These are phyloP conservation scores for Gracilariopsis chorda DNA, from an alignment of 23 red algal species.

Conservation along the genomic window DNA sequence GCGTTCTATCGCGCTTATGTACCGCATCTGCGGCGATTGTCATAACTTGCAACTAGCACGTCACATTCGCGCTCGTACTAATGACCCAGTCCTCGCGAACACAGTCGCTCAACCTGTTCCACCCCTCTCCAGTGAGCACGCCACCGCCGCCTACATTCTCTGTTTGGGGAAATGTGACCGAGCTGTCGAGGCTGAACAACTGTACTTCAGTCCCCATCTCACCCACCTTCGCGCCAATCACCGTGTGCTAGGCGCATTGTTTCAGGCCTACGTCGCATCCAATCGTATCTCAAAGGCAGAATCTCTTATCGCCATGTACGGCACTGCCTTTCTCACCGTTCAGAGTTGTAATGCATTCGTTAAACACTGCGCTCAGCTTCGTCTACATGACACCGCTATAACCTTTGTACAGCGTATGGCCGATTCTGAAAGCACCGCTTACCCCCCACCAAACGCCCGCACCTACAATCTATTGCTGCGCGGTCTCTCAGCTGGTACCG, in stretches of 20 bases:
- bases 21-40: slow-evolving; percentile 42
- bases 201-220: slow-evolving; percentile 24
- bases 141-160: slow-evolving; percentile 42
- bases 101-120: not conserved
- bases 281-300: slow-evolving; percentile 47
- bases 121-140: not conserved
- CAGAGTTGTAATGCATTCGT: slow-evolving; percentile 48
- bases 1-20: slow-evolving; percentile 25
- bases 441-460: slow-evolving; percentile 24
- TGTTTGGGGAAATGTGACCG: slow-evolving; percentile 51
- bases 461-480: slow-evolving; percentile 61
- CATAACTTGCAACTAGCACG: not conserved
- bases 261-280: slow-evolving; percentile 33
- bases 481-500: slow-evolving; percentile 30
- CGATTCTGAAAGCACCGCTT: not conserved
- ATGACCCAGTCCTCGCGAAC: slow-evolving; percentile 1
- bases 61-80: not conserved
- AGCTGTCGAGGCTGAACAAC: slow-evolving; percentile 21
- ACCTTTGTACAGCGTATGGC: slow-evolving; percentile 48
- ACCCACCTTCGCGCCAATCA: not conserved
- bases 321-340: slow-evolving; percentile 30
- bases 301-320: slow-evolving; percentile 45
- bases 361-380: slow-evolving; percentile 40
- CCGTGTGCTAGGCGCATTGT: slow-evolving; percentile 34
- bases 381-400: slow-evolving; percentile 32